A percentile compares a stretch with the other conserved stretches of the same genome.
These are phyloP conservation scores for Cinnamomum micranthum DNA, from an alignment of 164 flowering plant genomes.

Conservation along the genomic window DNA sequence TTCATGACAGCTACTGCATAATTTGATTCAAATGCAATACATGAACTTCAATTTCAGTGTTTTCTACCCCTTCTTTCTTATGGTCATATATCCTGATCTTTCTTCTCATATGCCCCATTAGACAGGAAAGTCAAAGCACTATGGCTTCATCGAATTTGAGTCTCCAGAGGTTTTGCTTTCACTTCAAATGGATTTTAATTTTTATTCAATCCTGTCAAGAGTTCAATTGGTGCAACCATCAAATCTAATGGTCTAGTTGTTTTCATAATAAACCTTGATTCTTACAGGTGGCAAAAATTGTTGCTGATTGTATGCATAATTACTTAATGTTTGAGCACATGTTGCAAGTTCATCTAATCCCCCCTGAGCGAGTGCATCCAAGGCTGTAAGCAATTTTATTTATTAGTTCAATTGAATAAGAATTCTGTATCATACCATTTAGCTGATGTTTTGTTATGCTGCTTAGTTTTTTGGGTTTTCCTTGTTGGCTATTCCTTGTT, in stretches of 20 bases:
- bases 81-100: background rate
- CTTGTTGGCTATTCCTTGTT: too few species aligned
- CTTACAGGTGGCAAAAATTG: constrained; percentile 83
- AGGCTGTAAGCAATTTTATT: constrained; percentile 54
- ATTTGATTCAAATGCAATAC: background rate
- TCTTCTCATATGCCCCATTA: constrained; percentile 24
- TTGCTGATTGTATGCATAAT: constrained; percentile 80
- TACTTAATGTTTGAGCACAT: constrained; percentile 77
- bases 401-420: background rate
- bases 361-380: constrained; percentile 77
- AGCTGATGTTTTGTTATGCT: background rate
- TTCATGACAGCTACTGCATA: background rate
- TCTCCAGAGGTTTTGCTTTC: constrained; percentile 56
- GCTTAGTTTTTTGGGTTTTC: too few species aligned
- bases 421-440: too few species aligned
- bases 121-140: constrained; percentile 95
- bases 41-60: too few species aligned
- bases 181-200: background rate
- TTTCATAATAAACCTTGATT: constrained; percentile 1
- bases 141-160: constrained; percentile 85
- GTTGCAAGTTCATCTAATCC: constrained; percentile 73
- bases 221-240: too few species aligned
- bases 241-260: background rate
- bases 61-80: background rate
- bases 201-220: background rate